A percentile compares a stretch with the other conserved stretches of the same genome.
These are phyloP conservation scores for Triticum timopheevii DNA, from an alignment of 176 grass and related monocot genomes.

Conservation along the genomic window DNA sequence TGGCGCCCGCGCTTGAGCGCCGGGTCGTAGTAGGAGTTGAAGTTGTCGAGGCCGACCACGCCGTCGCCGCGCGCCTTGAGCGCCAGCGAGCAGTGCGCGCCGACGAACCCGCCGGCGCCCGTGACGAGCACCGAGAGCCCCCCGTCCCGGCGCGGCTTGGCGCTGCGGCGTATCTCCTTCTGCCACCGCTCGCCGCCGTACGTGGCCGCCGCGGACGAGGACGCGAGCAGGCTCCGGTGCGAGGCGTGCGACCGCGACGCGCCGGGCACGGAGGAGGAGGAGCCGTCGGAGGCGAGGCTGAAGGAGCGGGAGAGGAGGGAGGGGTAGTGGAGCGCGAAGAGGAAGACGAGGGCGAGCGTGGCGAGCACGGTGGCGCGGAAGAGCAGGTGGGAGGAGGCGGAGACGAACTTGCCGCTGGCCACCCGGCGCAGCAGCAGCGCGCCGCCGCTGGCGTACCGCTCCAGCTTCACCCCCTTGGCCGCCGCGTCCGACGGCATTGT, in stretches of 20 bases:
- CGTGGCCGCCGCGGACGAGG: slow-evolving; percentile 17
- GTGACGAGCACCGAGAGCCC: slow-evolving; percentile 76
- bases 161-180: slow-evolving; percentile 49
- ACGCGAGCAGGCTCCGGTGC: slow-evolving; percentile 69
- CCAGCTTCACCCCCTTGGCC: slow-evolving; percentile 58
- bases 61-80: slow-evolving; percentile 76
- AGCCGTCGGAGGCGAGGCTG: slow-evolving; percentile 31
- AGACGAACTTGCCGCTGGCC: slow-evolving; percentile 57
- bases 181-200: slow-evolving; percentile 56
- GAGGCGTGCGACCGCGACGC: slow-evolving; percentile 9
- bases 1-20: slow-evolving; percentile 84
- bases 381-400: slow-evolving; percentile 59
- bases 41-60: slow-evolving; percentile 89
- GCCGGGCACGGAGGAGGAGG: background rate
- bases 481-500: slow-evolving; percentile 49
- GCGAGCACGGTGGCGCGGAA: slow-evolving; percentile 71
- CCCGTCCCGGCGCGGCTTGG: slow-evolving; percentile 41
- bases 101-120: slow-evolving; percentile 81
- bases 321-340: slow-evolving; percentile 82
- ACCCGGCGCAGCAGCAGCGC: slow-evolving; percentile 55
- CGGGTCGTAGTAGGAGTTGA: slow-evolving; percentile 92
- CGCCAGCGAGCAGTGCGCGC: slow-evolving; percentile 79
- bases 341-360: slow-evolving; percentile 65
- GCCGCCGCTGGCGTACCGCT: slow-evolving; percentile 58
- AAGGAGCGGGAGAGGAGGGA: slow-evolving; percentile 74